Evolutionary conservation across 768 basidiomycete genomes (phyloP), one percentile per base, ranked within the genome.

Genomic region (Collybiopsis confluens): DNA sequence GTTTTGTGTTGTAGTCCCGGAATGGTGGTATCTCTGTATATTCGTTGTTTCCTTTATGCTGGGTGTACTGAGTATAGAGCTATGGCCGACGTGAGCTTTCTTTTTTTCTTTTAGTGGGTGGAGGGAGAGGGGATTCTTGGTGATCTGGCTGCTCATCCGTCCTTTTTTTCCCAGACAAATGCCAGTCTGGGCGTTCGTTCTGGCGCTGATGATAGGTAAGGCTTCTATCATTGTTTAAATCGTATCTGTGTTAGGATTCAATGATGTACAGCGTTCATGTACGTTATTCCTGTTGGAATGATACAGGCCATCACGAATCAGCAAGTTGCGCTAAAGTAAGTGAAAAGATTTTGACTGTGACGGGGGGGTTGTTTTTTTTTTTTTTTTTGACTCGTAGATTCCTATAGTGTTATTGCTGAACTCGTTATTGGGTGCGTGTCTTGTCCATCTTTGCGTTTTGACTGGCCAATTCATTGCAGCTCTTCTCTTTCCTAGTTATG

Each of bases 221-320:
- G 70, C 55, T 16, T 21, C 44, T 44, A 36, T 21, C 20, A 2
- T n/a, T n/a, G 7, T 10, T 21, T 20, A 9, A 52, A 43, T n/a
- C 42, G 33, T 20, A 23, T n/a, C 24, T 28, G 4, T 35, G n/a
- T 11, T 21, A 3, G 16, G 2, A 20, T 11, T 21, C 30, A 37
- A 13, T 27, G 33, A 9, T 37, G 10, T 37, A 11, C 21, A 54
- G 54, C 54, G 23, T 48, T 54, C 26, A 28, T 33, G n/a, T 54
- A 47, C 47, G 38, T 42, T 18, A 48, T 54, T 35, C 54, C 54
- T 18, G 26, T 54, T 21, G 73, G 74, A 58, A 83, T 89, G 80
- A 88, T 91, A 56, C 83, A 89, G 60, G 87, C 88, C 1, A 81
- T 90, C 58, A 91, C 89, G 27, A 91, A 91, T 65, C 83, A 87